Base-by-base conservation (phyloP, 2,329 filamentous ascomycete species). In the Colletotrichum sp. region DNA sequence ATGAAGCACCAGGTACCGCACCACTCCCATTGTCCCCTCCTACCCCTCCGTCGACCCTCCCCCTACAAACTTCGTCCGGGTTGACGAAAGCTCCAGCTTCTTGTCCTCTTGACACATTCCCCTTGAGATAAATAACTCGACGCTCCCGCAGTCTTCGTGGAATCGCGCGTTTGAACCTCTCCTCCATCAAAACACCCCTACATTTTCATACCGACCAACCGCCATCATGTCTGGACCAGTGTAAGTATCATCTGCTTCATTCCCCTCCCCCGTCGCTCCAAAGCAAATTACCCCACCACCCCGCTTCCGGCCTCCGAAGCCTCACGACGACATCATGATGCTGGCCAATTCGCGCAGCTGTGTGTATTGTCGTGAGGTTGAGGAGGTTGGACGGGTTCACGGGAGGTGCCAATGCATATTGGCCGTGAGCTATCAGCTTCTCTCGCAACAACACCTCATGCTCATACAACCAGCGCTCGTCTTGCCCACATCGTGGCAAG, bases 151-250 rank as follows among this genome's bases (percentile, higher is more conserved):
- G 34, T n/a, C 48, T 38, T 38, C 58, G 15, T 26, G 43, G 74
- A 68, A 32, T 70, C 68, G 71, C 71, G 71, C 38, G 75, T 67
- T 18, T 43, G 74, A 78, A 63, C 72, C 48, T 72, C 60, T 74
- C 48, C 71, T 55, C 52, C 57, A 63, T 67, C 69, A 74, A 67
- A 28, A 60, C 28, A 67, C 63, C 73, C 73, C 70, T 55, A 73
- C 28, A 21, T 48, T 34, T 28, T 60, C 68, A 70, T 32, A 48
- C 18, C 57, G 72, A 74, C 74, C 30, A 77, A 61, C 76, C 63
- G 69, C 84, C 86, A 90, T 86, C 86, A 92, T 92, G 91, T 92
- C 91, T 89, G 90, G 90, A 85, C 86, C 92, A 86, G 91, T 92
- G 92, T 93, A 91, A 93, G 92, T 93, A 75, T 55, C 78, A 70